Evolutionary conservation across 2,329 filamentous ascomycete genomes (phyloP), one percentile per base, ranked within the genome.

Genomic region (Coniochaeta sp.): DNA sequence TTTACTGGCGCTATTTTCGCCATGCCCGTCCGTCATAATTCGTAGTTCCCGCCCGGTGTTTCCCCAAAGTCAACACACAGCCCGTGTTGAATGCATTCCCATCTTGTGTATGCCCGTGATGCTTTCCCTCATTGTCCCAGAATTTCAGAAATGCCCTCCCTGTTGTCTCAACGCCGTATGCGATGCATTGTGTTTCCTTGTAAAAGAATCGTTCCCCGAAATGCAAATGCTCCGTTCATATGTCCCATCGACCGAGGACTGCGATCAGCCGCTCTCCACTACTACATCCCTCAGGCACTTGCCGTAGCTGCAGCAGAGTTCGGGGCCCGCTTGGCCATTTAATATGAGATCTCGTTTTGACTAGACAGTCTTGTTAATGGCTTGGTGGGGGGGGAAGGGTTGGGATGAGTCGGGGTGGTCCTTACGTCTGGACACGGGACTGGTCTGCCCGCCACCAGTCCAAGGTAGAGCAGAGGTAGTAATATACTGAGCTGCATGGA

Each of bases 231-330:
- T 36, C 34, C 34, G 26, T 52, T 28, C 12, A 47, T 3, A 24
- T 28, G 5, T 22, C 6, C 9, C 47, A 24, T 17, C 17, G 4
- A 30, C 24, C 3, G 52, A n/a, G n/a, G n/a, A n/a, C n/a, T n/a
- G 8, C 30, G 16, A 30, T 12, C n/a, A 57, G 24, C 36, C 40
- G 19, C 65, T 36, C 65, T 66, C 73, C 58, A 81, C 66, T 50
- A 82, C 77, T 55, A 82, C 77, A 61, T 81, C 76, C 58, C 76
- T 76, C 59, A 79, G 78, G 70, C 81, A 83, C 36, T 71, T 71
- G 57, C 81, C 81, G 62, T 83, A 82, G n/a, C 77, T 78, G 68
- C 81, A 84, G 69, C 81, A 83, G 14, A 71, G 76, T 30, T 80
- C 77, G n/a, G 79, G 74, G 22, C 75, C 73, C 61, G 80, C 71